Conservation (phyloP, 2,329 filamentous ascomycete species). For the Colletotrichum camelliae region DNA sequence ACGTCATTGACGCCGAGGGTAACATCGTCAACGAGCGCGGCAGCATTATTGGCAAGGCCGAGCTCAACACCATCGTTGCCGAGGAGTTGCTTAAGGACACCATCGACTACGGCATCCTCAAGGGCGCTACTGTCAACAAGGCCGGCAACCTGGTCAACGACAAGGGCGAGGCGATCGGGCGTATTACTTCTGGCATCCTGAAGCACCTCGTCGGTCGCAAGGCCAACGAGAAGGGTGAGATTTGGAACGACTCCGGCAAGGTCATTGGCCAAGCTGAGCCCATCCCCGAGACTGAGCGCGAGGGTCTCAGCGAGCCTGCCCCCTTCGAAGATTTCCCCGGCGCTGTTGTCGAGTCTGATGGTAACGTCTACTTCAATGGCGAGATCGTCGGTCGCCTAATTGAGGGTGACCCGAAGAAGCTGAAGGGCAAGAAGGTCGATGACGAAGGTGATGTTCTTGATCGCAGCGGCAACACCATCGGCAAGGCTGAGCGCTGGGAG, state of each 20-base stretch:
- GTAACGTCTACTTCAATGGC: conserved; percentile 55
- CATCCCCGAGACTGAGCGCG: conserved; percentile 60
- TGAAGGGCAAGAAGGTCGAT: conserved; percentile 71
- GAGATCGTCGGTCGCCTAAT: conserved; percentile 65
- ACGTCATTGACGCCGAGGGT: conserved; percentile 40
- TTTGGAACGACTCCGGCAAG: conserved; percentile 74
- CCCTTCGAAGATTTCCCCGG: conserved; percentile 66
- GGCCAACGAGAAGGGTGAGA: conserved; percentile 69
- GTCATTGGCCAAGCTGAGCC: conserved; percentile 72
- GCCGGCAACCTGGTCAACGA: conserved; percentile 61
- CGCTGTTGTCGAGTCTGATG: conserved; percentile 58
- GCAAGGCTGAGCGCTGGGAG: conserved; percentile 73
- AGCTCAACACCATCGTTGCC: conserved; percentile 33
- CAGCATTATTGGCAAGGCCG: conserved; percentile 38
- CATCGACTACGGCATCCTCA: conserved; percentile 54
- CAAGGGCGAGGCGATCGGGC: conserved; percentile 61
- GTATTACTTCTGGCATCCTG: conserved; percentile 66
- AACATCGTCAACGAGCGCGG: conserved; percentile 41
- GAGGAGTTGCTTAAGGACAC: conserved; percentile 32
- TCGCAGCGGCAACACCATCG: conserved; percentile 69
- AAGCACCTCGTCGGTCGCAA: conserved; percentile 69
- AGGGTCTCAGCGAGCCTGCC: conserved; percentile 49
- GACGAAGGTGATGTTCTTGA: conserved; percentile 74
- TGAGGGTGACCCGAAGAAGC: conserved; percentile 67
- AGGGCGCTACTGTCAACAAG: conserved; percentile 64